A percentile compares a stretch with the other conserved stretches of the same genome.
These are phyloP conservation scores for Pleurotus citrinopileatus DNA, from an alignment of 768 basidiomycete genomes.

Conservation along the genomic window DNA sequence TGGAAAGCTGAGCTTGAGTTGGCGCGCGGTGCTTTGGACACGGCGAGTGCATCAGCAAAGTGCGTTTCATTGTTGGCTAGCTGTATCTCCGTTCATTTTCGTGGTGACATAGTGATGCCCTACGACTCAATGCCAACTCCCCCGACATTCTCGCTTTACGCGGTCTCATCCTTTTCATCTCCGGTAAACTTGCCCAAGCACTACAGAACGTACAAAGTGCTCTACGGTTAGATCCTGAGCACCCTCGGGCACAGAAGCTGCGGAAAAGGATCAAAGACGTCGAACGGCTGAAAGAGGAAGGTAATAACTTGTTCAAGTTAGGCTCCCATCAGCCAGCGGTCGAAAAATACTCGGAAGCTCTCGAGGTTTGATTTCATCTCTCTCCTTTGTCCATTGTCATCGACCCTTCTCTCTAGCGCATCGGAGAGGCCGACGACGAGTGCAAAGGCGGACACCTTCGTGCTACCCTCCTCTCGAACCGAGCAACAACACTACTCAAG, in stretches of 20 bases:
- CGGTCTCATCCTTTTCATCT: conserved; percentile 75
- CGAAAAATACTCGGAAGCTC: conserved; percentile 64
- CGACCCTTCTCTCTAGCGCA: conserved; percentile 37
- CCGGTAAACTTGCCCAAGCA: conserved; percentile 67
- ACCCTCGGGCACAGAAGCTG: conserved; percentile 64
- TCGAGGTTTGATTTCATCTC: conserved; percentile 47
- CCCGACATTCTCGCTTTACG: conserved; percentile 79
- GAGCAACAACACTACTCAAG: conserved; percentile 80
- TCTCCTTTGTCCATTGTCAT: background rate
- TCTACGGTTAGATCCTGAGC: conserved; percentile 75
- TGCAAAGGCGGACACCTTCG: conserved; percentile 79
- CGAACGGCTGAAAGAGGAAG: conserved; percentile 82
- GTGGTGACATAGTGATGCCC: conserved; percentile 56
- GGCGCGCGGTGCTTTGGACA: conserved; percentile 67
- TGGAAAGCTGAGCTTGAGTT: conserved; percentile 82
- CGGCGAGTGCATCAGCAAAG: conserved; percentile 75
- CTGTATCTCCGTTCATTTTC: conserved; percentile 3
- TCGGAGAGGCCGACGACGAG: conserved; percentile 68
- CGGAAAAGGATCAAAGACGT: conserved; percentile 81
- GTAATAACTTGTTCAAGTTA: conserved; percentile 72
- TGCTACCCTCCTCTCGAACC: conserved; percentile 77
- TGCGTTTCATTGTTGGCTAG: conserved; percentile 33
- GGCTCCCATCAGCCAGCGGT: conserved; percentile 60
- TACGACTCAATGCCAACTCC: conserved; percentile 68
- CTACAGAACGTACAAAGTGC: conserved; percentile 70